These are phyloP conservation scores for Helichrysum umbraculigerum DNA, from an alignment of 129 eudicot species.

Conservation along the genomic window DNA sequence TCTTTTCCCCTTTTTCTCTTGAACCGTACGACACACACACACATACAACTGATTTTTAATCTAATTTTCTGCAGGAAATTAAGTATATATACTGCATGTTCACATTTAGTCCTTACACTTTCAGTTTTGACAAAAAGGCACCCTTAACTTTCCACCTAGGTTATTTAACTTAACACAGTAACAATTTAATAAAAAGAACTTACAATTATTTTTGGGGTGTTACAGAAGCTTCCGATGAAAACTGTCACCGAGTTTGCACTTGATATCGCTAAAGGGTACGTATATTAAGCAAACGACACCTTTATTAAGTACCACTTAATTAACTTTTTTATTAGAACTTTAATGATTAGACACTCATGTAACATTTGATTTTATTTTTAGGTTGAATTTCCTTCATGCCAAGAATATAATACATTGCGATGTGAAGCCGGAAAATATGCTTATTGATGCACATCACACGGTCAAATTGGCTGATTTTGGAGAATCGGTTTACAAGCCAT, in stretches of 20 bases:
- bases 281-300: not conserved
- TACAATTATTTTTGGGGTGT: too few relatives aligned
- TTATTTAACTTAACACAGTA: too few relatives aligned
- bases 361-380: not conserved
- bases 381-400: conserved; percentile 55
- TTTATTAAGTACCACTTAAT: not conserved
- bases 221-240: conserved; percentile 35
- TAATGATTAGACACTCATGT: not conserved
- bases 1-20: too few relatives aligned
- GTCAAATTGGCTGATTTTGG: conserved; percentile 42
- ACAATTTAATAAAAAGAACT: too few relatives aligned
- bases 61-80: too few relatives aligned
- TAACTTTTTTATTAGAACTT: not conserved
- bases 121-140: too few relatives aligned
- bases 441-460: conserved; percentile 31
- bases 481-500: conserved; percentile 35
- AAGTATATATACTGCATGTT: too few relatives aligned
- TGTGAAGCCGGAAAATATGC: conserved; percentile 51
- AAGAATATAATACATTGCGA: conserved; percentile 53
- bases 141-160: too few relatives aligned
- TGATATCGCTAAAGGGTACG: conserved; percentile 46
- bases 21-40: too few relatives aligned
- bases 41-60: too few relatives aligned
- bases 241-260: conserved; percentile 33
- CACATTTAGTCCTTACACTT: too few relatives aligned